Base-by-base conservation (phyloP, 192 early-diverging fungal species). In the Gamsiella multidivaricata region DNA sequence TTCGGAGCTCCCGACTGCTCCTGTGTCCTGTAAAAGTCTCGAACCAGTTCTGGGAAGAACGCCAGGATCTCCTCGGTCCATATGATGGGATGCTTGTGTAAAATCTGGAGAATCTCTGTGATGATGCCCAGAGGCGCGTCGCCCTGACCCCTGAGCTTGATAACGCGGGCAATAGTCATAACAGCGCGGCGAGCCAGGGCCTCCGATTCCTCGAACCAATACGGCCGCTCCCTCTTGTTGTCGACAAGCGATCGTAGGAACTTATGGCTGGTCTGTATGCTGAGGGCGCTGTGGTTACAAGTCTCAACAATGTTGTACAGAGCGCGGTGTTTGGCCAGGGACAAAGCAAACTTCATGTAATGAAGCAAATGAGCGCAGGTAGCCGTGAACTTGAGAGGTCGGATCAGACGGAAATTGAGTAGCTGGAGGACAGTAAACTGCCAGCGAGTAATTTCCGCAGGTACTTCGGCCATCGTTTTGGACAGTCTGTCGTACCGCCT, bases 351-450 rank as follows among this genome's bases (percentile, higher is more conserved):
- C 14, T 88, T 83, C 50, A 94, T 84, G 55, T 88, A 85, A 69
- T 91, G 85, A 22, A 94, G 83, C 63, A 94, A 52, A 31, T 88
- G 86, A 26, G 88, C 80, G 8, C 90, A 86, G 22, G 86, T 82
- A 2, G 91, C 82, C 15, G 88, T 91, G 70, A 89, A 90, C 74
- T 92, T 92, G 72, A 94, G 80, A 52, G 89, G 89, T 29, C 90
- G 89, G 60, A 91, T 82, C 52, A 92, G 79, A 26, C 92, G 87
- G 80, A 88, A 91, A 72, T 90, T 90, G 64, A 94, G 83, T 49
- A 92, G 79, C 65, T 94, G 90, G 36, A 90, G 82, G 28, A 92
- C 85, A 11, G 91, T 91, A 70, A 92, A 88, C 53, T 90, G 81
- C 91, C 90, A 92, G 10, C 90, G 85, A 51, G 83, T 65, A 52